Conservation (phyloP, 2,329 filamentous ascomycete genomes). For the Apiospora pterosperma region DNA sequence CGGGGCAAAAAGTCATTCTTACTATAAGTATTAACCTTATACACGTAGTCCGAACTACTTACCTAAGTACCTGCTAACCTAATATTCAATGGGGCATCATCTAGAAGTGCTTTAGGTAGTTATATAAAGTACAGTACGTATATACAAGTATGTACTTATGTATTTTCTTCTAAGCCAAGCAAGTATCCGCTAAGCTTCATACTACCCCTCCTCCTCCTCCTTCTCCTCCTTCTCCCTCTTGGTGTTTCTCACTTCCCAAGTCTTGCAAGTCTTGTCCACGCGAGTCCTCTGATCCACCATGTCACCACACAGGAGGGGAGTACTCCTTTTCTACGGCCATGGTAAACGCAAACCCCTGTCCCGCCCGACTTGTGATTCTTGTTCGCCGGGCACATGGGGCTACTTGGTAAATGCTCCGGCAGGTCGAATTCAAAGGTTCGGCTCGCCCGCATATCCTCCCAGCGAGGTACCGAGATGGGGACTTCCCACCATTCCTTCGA, state of each 20-base stretch:
- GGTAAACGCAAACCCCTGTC: conserved; percentile 47
- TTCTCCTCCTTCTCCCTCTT: too few relatives aligned
- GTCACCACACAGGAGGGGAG: background rate
- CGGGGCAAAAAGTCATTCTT: too few relatives aligned
- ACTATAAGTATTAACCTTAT: too few relatives aligned
- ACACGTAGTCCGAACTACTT: too few relatives aligned
- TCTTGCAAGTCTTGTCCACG: background rate
- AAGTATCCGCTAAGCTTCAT: background rate
- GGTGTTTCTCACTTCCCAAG: background rate
- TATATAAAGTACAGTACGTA: too few relatives aligned
- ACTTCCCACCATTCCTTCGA: conserved; percentile 30
- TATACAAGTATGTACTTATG: too few relatives aligned
- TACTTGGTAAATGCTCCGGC: conserved; percentile 48
- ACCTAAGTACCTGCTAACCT: too few relatives aligned
- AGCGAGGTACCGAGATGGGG: conserved; percentile 16
- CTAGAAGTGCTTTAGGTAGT: too few relatives aligned
- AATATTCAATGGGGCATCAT: too few relatives aligned
- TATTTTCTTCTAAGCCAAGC: background rate
- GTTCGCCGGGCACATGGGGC: conserved; percentile 50
- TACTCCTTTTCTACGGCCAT: conserved; percentile 31
- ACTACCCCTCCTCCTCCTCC: too few relatives aligned
- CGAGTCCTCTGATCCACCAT: background rate
- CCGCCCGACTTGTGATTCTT: conserved; percentile 40
- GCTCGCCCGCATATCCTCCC: conserved; percentile 19
- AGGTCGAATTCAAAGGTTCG: conserved; percentile 43